Evolutionary conservation across 495 filamentous ascomycete species (phyloP).

Genomic region (Penicillium malachiteum): DNA sequence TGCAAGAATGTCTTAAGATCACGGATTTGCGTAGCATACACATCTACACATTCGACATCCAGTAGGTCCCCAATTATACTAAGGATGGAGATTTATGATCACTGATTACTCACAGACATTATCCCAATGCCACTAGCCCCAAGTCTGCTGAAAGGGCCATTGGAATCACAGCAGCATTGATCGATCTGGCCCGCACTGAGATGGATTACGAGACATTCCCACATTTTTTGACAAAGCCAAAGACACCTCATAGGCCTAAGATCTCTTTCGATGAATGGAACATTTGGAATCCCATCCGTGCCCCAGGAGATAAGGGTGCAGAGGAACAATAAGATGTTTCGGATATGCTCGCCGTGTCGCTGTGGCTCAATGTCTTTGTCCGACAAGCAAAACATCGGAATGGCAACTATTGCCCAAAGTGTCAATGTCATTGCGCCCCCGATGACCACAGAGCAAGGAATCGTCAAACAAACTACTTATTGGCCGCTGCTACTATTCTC

Average conservation of each 20-base stretch:
- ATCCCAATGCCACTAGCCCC: neutral
- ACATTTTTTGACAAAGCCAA: neutral
- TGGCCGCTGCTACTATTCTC: neutral
- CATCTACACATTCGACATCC: neutral
- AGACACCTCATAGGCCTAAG: neutral
- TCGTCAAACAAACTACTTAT: neutral
- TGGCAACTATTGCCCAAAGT: neutral
- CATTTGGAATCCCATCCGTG: neutral
- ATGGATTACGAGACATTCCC: conserved; percentile 1
- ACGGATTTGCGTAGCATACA: neutral
- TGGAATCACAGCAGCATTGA: neutral
- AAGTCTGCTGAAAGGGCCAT: neutral
- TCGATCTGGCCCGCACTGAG: conserved; percentile 2
- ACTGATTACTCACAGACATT: neutral
- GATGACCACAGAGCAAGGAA: neutral
- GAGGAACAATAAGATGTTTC: neutral
- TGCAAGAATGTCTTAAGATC: neutral
- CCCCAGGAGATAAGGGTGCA: neutral
- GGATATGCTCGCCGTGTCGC: neutral
- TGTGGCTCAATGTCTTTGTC: neutral
- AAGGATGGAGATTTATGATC: too few relatives aligned
- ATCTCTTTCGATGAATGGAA: conserved; percentile 3
- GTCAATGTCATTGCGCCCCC: neutral
- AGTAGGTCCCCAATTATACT: too few relatives aligned
- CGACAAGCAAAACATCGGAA: neutral